These are phyloP conservation scores for Pterocarpus santalinus DNA, from an alignment of 306 rosid species.

Conservation along the genomic window DNA sequence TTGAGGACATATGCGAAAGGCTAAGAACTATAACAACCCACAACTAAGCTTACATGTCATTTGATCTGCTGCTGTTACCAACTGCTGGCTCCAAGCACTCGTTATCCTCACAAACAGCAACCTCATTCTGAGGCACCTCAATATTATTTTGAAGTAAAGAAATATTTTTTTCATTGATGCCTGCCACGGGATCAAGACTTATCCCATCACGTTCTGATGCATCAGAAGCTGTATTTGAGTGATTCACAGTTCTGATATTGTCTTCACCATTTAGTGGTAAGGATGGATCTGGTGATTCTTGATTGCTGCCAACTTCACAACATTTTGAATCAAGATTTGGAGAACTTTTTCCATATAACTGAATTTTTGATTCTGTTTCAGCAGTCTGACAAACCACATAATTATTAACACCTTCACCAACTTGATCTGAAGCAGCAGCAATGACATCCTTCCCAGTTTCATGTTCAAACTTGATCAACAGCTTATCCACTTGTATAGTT, in stretches of 20 bases:
- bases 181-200: slow-evolving; percentile 44
- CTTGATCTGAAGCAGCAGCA: slow-evolving; percentile 47
- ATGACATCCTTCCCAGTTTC: slow-evolving; percentile 49
- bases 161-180: slow-evolving; percentile 35
- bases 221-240: slow-evolving; percentile 50
- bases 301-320: slow-evolving; percentile 49
- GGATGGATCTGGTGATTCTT: slow-evolving; percentile 50
- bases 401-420: slow-evolving; percentile 46
- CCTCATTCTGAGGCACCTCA: slow-evolving; percentile 48
- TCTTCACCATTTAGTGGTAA: slow-evolving; percentile 50
- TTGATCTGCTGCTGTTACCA: slow-evolving; percentile 54
- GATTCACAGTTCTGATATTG: slow-evolving; percentile 41
- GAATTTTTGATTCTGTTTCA: slow-evolving; percentile 46
- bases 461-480: slow-evolving; percentile 45
- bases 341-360: slow-evolving; percentile 43
- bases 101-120: slow-evolving; percentile 47
- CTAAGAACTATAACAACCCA: slow-evolving; percentile 8
- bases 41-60: slow-evolving; percentile 67
- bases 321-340: slow-evolving; percentile 52
- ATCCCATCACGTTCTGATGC: slow-evolving; percentile 47
- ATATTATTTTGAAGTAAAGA: slow-evolving; percentile 48
- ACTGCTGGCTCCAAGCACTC: slow-evolving; percentile 51
- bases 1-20: slow-evolving; percentile 17
- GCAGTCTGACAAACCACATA: slow-evolving; percentile 47
- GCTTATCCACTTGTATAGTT: slow-evolving; percentile 51